phyloP scores from a whole-genome alignment of 441 rosid species.

The Hura crepitans region DNA sequence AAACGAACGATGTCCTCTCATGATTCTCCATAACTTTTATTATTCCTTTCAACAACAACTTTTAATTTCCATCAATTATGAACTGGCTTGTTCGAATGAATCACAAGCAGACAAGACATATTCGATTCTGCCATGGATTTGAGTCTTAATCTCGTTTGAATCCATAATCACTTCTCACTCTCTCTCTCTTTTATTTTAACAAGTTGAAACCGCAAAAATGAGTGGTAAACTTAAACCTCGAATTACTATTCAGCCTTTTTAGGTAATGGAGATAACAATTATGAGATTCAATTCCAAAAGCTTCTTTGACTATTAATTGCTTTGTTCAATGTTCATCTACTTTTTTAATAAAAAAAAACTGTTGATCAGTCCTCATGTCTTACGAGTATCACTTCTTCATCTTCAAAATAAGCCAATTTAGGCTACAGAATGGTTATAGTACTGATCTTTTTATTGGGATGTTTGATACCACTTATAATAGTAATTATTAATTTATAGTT shows the following conservation, averaged over 20 bases:
- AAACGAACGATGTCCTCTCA: conserved; percentile 7
- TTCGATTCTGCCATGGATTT: conserved; percentile 2
- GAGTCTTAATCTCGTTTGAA: background rate
- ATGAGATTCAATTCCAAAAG: conserved; percentile 6
- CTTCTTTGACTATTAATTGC: conserved; percentile 16
- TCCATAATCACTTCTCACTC: background rate
- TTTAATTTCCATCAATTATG: conserved; percentile 1
- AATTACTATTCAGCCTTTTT: conserved; percentile 13
- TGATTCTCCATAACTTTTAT: conserved; percentile 11
- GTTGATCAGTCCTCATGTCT: background rate
- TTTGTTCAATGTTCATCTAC: background rate
- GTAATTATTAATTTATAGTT: too few species aligned
- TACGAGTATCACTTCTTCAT: background rate
- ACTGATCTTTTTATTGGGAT: background rate
- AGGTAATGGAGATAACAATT: conserved; percentile 18
- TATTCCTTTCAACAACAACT: background rate
- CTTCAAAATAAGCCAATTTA: background rate
- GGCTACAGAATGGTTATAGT: too few species aligned
- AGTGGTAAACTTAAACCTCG: background rate
- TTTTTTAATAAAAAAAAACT: too few species aligned
- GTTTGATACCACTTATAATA: too few species aligned
- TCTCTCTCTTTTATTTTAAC: too few species aligned
- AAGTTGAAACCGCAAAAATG: too few species aligned
- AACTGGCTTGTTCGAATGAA: background rate
- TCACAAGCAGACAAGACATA: conserved; percentile 2